These are phyloP conservation scores for Manihot esculenta DNA, from an alignment of 441 rosid genomes.

Conservation along the genomic window DNA sequence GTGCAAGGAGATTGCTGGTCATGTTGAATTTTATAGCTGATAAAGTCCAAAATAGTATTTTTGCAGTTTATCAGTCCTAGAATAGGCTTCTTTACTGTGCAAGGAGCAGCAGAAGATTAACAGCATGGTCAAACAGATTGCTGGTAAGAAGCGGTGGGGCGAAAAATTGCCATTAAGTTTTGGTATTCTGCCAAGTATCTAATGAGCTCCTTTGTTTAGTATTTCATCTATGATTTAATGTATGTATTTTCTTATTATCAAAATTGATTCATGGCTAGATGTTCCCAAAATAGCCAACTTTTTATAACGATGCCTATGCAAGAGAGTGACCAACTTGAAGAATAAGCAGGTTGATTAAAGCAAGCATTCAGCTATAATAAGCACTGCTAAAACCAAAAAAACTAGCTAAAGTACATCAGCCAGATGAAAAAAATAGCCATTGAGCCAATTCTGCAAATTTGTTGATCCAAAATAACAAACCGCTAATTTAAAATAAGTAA, in stretches of 20 bases:
- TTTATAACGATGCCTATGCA: not conserved
- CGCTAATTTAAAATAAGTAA: too few species aligned
- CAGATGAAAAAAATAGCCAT: not conserved
- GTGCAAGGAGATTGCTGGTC: conserved; percentile 87
- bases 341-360: not conserved
- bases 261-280: not conserved
- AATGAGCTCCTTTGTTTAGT: not conserved
- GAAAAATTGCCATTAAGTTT: not conserved
- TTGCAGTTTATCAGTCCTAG: not conserved
- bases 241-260: conserved; percentile 1
- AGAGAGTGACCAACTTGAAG: not conserved
- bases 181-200: not conserved
- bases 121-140: not conserved
- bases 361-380: conserved; percentile 1
- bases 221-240: not conserved
- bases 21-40: conserved; percentile 45
- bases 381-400: too few species aligned
- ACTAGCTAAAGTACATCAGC: too few species aligned
- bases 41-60: not conserved
- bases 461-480: conserved; percentile 10
- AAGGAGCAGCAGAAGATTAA: too few species aligned
- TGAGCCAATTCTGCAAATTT: not conserved
- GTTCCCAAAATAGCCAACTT: conserved; percentile 5
- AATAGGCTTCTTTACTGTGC: not conserved
- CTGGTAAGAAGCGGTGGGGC: not conserved